Percentiles rank a stretch among this genome's conserved stretches.
Evolutionary conservation across 805 yeast species (phyloP).

Genomic region (Cyberlindnera veronae): DNA sequence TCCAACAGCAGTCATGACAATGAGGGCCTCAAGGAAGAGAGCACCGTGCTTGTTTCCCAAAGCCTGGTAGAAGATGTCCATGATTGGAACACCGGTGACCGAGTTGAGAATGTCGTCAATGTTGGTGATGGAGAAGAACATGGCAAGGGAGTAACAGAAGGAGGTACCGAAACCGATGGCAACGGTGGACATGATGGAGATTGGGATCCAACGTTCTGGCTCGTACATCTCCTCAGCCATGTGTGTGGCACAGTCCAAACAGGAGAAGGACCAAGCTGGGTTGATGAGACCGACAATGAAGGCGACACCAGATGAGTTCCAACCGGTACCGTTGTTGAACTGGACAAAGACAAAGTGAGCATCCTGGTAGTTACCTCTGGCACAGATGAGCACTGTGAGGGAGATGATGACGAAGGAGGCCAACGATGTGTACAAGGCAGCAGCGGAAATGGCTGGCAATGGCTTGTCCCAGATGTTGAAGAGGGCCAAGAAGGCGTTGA

Average conservation of each 20-base stretch:
- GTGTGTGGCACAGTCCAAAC: constrained; percentile 69
- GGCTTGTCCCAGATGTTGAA: constrained; percentile 50
- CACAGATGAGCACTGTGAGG: constrained; percentile 47
- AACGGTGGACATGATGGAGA: constrained; percentile 59
- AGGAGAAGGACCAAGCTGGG: constrained; percentile 67
- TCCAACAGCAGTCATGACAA: constrained; percentile 52
- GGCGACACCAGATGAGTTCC: constrained; percentile 56
- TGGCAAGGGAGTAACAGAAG: constrained; percentile 46
- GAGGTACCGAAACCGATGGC: constrained; percentile 64
- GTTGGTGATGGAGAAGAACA: constrained; percentile 58
- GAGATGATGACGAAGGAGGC: constrained; percentile 51
- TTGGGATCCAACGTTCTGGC: constrained; percentile 56
- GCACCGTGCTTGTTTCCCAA: constrained; percentile 52
- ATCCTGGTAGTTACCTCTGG: constrained; percentile 48
- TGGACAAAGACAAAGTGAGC: constrained; percentile 52
- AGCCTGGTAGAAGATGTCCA: constrained; percentile 62
- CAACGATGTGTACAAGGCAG: constrained; percentile 50
- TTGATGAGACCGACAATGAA: constrained; percentile 68
- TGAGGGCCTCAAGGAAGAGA: constrained; percentile 43
- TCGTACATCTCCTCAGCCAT: constrained; percentile 60
- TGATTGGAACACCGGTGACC: constrained; percentile 55
- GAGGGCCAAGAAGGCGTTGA: constrained; percentile 40
- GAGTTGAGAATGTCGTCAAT: constrained; percentile 45
- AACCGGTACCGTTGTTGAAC: constrained; percentile 56
- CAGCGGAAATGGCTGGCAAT: constrained; percentile 47